A percentile compares a stretch with the other conserved stretches of the same genome.
These are phyloP conservation scores for Penicillium hesseltinei DNA, from an alignment of 2,329 filamentous ascomycete species.

Conservation along the genomic window DNA sequence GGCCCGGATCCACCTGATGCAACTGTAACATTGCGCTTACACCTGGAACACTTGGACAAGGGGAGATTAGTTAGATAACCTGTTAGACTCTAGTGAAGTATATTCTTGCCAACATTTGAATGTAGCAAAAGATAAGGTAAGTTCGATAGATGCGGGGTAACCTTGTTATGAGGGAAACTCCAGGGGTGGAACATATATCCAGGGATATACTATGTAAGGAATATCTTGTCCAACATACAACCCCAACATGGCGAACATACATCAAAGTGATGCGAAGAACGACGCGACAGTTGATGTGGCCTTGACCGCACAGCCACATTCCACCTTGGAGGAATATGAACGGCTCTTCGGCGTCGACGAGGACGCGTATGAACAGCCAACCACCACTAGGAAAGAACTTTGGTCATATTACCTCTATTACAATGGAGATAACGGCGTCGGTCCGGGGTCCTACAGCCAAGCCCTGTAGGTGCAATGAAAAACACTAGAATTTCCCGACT, in stretches of 20 bases:
- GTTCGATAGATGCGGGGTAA: background rate
- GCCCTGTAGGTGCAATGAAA: conserved; percentile 30
- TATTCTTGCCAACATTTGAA: background rate
- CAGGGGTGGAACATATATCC: background rate
- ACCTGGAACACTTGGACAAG: background rate
- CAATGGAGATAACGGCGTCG: conserved; percentile 47
- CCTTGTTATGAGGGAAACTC: background rate
- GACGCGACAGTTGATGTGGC: conserved; percentile 9
- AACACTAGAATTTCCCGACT: background rate
- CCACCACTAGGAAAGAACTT: conserved; percentile 42
- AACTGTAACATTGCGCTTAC: background rate
- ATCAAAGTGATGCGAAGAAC: conserved; percentile 11
- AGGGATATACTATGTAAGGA: too few relatives aligned
- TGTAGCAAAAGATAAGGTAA: background rate
- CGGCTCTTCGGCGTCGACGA: conserved; percentile 40
- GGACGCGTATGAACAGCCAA: conserved; percentile 38
- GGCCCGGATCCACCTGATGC: background rate
- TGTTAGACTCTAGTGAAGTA: background rate
- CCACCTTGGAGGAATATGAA: conserved; percentile 33
- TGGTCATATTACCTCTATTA: conserved; percentile 49
- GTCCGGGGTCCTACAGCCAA: conserved; percentile 43
- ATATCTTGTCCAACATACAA: background rate
- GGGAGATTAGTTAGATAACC: background rate
- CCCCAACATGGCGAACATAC: background rate
- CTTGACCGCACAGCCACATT: background rate